Evolutionary conservation across 1,284 basidiomycete species (phyloP).

Genomic region (Fomitopsis pinicola): DNA sequence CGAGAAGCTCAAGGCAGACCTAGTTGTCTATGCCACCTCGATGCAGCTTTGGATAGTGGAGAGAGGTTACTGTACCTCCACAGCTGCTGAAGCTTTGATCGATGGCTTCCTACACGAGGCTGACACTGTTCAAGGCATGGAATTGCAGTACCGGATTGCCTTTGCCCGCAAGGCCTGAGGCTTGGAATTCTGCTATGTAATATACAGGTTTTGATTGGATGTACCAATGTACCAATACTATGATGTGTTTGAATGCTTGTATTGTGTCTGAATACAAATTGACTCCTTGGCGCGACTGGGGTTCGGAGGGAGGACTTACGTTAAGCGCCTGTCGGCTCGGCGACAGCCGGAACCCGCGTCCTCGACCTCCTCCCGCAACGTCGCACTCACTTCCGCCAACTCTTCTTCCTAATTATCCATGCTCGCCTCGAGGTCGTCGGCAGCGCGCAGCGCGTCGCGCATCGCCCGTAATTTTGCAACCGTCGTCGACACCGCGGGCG

Average conservation of each 20-base stretch:
- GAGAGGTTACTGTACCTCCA: background rate
- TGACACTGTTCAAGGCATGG: background rate
- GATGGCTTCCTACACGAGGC: background rate
- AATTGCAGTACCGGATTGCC: background rate
- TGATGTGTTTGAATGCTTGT: background rate
- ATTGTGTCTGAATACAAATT: background rate
- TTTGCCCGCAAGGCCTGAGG: background rate
- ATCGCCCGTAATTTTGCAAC: constrained; percentile 73
- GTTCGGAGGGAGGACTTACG: background rate
- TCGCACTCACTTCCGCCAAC: background rate
- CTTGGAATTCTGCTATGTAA: background rate
- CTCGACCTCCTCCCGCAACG: background rate
- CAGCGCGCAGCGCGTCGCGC: constrained; percentile 49
- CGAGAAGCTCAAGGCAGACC: background rate
- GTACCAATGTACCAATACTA: background rate
- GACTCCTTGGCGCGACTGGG: background rate
- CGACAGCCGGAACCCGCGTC: constrained; percentile 2
- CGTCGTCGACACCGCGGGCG: constrained; percentile 71
- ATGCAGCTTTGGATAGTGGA: background rate
- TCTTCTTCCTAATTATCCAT: constrained; percentile 28
- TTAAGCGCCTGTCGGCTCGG: background rate
- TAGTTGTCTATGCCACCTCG: background rate
- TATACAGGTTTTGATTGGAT: background rate
- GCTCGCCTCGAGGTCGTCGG: constrained; percentile 59
- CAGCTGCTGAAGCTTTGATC: background rate